phyloP scores from a whole-genome alignment of 495 filamentous ascomycete genomes.

The Sphaerosporella brunnea region DNA sequence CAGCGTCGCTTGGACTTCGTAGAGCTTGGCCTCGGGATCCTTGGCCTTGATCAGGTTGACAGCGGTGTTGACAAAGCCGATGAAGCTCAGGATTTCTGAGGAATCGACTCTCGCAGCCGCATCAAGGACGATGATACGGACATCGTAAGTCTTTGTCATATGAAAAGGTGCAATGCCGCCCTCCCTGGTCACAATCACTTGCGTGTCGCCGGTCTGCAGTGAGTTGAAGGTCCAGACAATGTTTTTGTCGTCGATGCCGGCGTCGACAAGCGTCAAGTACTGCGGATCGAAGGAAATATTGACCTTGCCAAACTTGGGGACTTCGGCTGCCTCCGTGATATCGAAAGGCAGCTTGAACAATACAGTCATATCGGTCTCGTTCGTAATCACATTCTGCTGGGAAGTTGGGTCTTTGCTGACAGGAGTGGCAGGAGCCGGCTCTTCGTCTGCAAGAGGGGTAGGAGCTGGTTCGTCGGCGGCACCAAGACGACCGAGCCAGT shows the following conservation, averaged over 20 bases:
- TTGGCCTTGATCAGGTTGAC: neutral
- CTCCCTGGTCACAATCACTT: conserved; percentile 7
- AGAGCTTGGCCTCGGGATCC: neutral
- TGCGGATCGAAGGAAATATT: conserved; percentile 6
- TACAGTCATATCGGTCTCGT: neutral
- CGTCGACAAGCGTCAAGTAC: conserved; percentile 4
- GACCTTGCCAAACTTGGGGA: conserved; percentile 6
- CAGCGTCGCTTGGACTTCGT: neutral
- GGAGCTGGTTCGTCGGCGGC: too few species aligned
- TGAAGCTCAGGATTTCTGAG: neutral
- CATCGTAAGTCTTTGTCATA: conserved; percentile 7
- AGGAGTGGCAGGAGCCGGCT: neutral
- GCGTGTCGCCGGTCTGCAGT: conserved; percentile 12
- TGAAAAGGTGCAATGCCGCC: conserved; percentile 4
- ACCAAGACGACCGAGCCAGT: neutral
- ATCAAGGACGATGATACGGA: conserved; percentile 10
- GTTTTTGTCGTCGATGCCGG: conserved; percentile 9
- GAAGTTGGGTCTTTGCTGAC: neutral
- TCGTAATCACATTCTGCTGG: neutral
- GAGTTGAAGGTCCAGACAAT: conserved; percentile 16
- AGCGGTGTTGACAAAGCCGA: conserved; percentile 10
- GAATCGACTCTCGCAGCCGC: neutral
- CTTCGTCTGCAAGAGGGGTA: neutral
- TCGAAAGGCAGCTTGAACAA: conserved; percentile 9
- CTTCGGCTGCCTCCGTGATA: conserved; percentile 1